phyloP scores from a whole-genome alignment of 352 stramenopile genomes.

The Pythium oligandrum region DNA sequence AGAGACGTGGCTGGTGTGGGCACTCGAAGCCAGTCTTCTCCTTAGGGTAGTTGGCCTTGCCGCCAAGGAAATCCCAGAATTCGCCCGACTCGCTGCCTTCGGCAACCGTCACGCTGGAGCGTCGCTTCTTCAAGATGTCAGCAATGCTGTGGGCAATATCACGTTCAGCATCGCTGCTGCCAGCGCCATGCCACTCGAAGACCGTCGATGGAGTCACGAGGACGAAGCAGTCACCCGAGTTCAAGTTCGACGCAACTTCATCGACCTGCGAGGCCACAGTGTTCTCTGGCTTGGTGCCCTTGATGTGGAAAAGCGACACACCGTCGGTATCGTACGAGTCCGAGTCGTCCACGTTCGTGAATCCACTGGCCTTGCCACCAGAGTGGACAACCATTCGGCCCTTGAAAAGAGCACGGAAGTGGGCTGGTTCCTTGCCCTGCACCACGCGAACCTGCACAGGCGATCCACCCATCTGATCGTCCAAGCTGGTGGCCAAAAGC shows the following conservation, averaged over 20 bases:
- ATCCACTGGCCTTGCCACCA: slow-evolving; percentile 87
- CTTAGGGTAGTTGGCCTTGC: slow-evolving; percentile 69
- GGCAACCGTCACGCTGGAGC: slow-evolving; percentile 34
- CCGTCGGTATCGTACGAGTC: slow-evolving; percentile 88
- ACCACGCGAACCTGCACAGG: slow-evolving; percentile 84
- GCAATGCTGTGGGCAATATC: slow-evolving; percentile 57
- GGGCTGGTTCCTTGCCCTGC: slow-evolving; percentile 83
- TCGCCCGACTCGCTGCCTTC: slow-evolving; percentile 68
- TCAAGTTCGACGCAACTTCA: slow-evolving; percentile 74
- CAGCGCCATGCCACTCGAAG: slow-evolving; percentile 74
- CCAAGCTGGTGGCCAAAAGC: slow-evolving; percentile 62
- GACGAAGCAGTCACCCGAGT: slow-evolving; percentile 85
- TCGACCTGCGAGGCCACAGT: slow-evolving; percentile 83
- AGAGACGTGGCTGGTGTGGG: slow-evolving; percentile 77
- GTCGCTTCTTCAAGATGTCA: slow-evolving; percentile 50
- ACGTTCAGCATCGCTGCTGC: slow-evolving; percentile 64
- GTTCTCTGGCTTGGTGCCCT: slow-evolving; percentile 83
- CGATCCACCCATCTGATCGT: slow-evolving; percentile 79
- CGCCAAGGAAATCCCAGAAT: slow-evolving; percentile 84
- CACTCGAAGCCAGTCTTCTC: slow-evolving; percentile 61
- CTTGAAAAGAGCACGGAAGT: slow-evolving; percentile 89
- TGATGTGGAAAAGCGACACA: slow-evolving; percentile 88
- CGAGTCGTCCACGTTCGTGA: slow-evolving; percentile 71
- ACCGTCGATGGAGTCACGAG: slow-evolving; percentile 68
- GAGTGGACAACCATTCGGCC: slow-evolving; percentile 88